Evolutionary conservation across 2,329 filamentous ascomycete genomes (phyloP).

Genomic region (Cryphonectria nitschkei): DNA sequence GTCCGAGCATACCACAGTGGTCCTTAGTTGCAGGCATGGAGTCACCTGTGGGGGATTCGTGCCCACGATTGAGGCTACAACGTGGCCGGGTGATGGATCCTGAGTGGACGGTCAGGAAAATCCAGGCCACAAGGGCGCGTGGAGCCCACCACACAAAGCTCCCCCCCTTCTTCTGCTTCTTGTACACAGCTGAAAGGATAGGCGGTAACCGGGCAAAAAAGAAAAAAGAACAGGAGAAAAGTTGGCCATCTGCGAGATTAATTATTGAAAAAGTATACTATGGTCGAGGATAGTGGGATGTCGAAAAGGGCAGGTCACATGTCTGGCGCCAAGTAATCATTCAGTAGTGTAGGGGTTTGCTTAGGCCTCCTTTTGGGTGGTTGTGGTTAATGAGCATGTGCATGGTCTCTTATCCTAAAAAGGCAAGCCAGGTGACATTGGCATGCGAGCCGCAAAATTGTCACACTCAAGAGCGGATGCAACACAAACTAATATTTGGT

Average conservation of each 20-base stretch:
- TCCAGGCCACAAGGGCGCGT: not conserved
- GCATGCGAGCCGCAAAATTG: constrained; percentile 1
- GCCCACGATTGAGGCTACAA: constrained; percentile 2
- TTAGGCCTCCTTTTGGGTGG: not conserved
- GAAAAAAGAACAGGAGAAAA: not conserved
- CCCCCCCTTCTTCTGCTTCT: not conserved
- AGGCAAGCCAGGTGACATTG: constrained; percentile 5
- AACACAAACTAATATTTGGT: not conserved
- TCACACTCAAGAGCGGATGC: constrained; percentile 1
- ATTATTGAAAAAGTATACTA: not conserved
- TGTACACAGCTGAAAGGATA: not conserved
- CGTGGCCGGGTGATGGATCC: constrained; percentile 12
- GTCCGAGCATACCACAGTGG: not conserved
- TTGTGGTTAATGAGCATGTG: constrained; percentile 5
- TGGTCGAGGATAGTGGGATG: not conserved
- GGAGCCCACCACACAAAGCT: not conserved
- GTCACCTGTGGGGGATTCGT: constrained; percentile 1
- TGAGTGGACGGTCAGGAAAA: constrained; percentile 2
- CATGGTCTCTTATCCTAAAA: not conserved
- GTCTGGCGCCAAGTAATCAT: not conserved
- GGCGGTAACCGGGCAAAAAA: not conserved
- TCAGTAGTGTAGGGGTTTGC: not conserved
- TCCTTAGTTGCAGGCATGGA: not conserved
- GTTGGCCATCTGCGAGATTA: not conserved
- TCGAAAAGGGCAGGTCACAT: constrained; percentile 10